These are phyloP conservation scores for Hypoxylon sp. DNA, from an alignment of 2,329 filamentous ascomycete genomes.

Conservation along the genomic window DNA sequence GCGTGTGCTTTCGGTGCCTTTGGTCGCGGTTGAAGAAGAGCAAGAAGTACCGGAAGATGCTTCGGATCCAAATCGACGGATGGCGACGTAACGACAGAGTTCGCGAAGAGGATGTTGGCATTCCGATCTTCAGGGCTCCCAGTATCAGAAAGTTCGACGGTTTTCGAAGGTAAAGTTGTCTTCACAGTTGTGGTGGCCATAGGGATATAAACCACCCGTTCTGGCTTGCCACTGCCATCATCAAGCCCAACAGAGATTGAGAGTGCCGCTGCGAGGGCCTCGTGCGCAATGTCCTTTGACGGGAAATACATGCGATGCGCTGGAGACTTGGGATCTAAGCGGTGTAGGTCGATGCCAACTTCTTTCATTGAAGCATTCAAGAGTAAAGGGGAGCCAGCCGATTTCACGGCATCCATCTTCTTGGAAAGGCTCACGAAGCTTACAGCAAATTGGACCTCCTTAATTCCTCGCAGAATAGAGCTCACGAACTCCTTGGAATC, in stretches of 20 bases:
- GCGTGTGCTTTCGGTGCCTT: constrained; percentile 59
- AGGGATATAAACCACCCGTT: constrained; percentile 91
- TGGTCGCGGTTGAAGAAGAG: constrained; percentile 75
- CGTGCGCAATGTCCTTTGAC: constrained; percentile 91
- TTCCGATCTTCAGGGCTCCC: constrained; percentile 86
- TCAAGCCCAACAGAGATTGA: constrained; percentile 94
- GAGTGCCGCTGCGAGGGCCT: constrained; percentile 91
- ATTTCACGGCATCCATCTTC: constrained; percentile 77
- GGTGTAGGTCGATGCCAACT: constrained; percentile 91
- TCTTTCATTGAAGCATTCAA: constrained; percentile 96
- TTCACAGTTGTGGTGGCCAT: constrained; percentile 97
- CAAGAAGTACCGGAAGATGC: constrained; percentile 87
- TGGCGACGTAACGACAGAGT: constrained; percentile 95
- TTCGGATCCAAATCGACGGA: constrained; percentile 93
- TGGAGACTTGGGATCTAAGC: constrained; percentile 91
- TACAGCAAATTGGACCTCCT: constrained; percentile 95
- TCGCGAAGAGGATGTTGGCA: constrained; percentile 95
- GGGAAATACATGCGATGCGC: constrained; percentile 99
- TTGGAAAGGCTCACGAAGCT: constrained; percentile 92
- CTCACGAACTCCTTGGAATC: constrained; percentile 94
- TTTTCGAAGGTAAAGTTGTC: constrained; percentile 95
- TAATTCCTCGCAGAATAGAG: constrained; percentile 91
- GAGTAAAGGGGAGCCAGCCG: constrained; percentile 78
- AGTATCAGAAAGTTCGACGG: constrained; percentile 82
- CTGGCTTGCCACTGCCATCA: constrained; percentile 87